Conservation (phyloP, 345 rosid genomes). For the Boechera retrofracta region DNA sequence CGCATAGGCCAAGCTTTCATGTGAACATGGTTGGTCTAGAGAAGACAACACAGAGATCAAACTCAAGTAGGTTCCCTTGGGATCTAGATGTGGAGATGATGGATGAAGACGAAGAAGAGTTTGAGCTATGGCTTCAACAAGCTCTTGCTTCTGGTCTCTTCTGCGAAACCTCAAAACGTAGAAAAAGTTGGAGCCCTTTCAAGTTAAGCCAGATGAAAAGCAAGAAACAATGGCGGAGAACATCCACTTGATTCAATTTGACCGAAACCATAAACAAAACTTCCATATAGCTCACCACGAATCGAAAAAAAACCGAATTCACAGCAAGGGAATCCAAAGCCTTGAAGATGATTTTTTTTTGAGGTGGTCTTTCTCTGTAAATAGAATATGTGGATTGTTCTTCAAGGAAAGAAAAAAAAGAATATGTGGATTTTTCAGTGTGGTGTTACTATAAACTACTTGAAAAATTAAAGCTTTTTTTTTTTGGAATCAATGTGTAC, state of each 20-base stretch:
- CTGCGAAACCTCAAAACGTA: slow-evolving; percentile 82
- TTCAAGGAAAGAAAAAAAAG: not conserved
- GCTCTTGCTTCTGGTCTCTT: slow-evolving; percentile 92
- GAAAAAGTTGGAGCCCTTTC: slow-evolving; percentile 97
- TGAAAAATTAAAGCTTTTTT: slow-evolving; percentile 19
- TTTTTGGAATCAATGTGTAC: not conserved
- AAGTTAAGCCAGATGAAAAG: slow-evolving; percentile 80
- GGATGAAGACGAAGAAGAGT: slow-evolving; percentile 89
- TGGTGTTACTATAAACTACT: slow-evolving; percentile 17
- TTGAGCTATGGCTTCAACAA: slow-evolving; percentile 90
- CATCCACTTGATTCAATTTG: slow-evolving; percentile 56
- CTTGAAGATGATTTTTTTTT: not conserved
- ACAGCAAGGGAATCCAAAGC: slow-evolving; percentile 32
- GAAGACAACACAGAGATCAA: slow-evolving; percentile 80
- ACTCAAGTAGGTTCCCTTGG: slow-evolving; percentile 89
- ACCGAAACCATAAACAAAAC: not conserved
- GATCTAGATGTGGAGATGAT: slow-evolving; percentile 91
- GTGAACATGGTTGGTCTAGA: slow-evolving; percentile 95
- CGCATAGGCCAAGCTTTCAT: slow-evolving; percentile 94
- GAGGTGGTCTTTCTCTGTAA: slow-evolving; percentile 31
- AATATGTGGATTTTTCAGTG: slow-evolving; percentile 24
- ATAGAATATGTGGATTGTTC: slow-evolving; percentile 33
- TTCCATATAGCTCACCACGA: slow-evolving; percentile 19
- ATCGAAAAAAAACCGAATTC: not conserved
- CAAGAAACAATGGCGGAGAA: slow-evolving; percentile 92